Evolutionary conservation across 805 yeast species (phyloP).

Genomic region (Ogataea nakhonphanomensis): DNA sequence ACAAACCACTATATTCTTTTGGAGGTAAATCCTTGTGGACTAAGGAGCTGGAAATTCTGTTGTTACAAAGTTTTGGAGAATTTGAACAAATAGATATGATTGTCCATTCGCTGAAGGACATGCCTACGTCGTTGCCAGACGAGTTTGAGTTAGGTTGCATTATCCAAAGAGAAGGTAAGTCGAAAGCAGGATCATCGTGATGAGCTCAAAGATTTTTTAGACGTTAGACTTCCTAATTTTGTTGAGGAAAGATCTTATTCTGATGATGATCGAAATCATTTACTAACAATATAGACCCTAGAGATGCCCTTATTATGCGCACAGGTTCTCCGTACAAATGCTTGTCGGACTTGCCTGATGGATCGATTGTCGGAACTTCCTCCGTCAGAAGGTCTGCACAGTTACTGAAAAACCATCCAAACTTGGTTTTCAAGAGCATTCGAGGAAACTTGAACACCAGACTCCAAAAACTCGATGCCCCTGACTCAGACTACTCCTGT

Average conservation of each 20-base stretch:
- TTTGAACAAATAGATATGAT: slow-evolving; percentile 76
- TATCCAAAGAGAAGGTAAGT: slow-evolving; percentile 62
- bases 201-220: slow-evolving; percentile 31
- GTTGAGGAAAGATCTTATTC: slow-evolving; percentile 30
- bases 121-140: slow-evolving; percentile 86
- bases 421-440: slow-evolving; percentile 73
- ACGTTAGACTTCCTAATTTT: slow-evolving; percentile 39
- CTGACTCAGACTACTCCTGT: slow-evolving; percentile 55
- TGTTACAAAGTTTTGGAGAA: slow-evolving; percentile 60
- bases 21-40: slow-evolving; percentile 98
- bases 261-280: slow-evolving; percentile 6
- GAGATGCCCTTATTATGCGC: slow-evolving; percentile 86
- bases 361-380: slow-evolving; percentile 89
- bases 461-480: slow-evolving; percentile 72
- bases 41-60: slow-evolving; percentile 79
- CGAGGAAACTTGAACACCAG: slow-evolving; percentile 86
- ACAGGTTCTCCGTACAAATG: slow-evolving; percentile 57
- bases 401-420: slow-evolving; percentile 72
- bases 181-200: slow-evolving; percentile 17
- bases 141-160: slow-evolving; percentile 89
- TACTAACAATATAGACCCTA: slow-evolving; percentile 55
- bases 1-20: slow-evolving; percentile 84
- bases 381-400: slow-evolving; percentile 94
- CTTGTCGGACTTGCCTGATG: slow-evolving; percentile 74
- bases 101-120: slow-evolving; percentile 90